Conservation (phyloP, 2,329 filamentous ascomycete genomes). For the Drechslera avenae region DNA sequence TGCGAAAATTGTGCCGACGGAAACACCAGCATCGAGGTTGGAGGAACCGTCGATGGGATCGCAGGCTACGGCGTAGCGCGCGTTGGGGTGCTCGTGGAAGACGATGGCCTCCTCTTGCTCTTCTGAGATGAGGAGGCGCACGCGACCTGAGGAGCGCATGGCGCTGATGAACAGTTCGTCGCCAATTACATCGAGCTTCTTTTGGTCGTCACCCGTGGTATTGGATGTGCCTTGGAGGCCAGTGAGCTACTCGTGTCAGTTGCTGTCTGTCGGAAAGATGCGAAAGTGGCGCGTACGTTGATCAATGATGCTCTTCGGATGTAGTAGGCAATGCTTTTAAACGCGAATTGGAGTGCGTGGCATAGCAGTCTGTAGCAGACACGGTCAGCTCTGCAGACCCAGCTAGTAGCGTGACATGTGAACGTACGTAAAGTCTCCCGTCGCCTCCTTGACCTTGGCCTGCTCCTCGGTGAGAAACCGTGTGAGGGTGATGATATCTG, state of each 20-base stretch:
- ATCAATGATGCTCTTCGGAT: conserved; percentile 94
- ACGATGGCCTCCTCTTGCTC: conserved; percentile 93
- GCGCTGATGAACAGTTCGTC: conserved; percentile 97
- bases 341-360: conserved; percentile 98
- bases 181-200: conserved; percentile 99
- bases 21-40: conserved; percentile 96
- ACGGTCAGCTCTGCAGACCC: neutral
- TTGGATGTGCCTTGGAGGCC: conserved; percentile 95
- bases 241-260: conserved; percentile 64
- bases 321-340: conserved; percentile 99
- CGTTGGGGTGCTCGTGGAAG: conserved; percentile 74
- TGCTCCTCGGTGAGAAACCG: conserved; percentile 97
- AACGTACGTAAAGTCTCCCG: conserved; percentile 95
- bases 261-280: neutral
- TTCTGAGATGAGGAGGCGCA: conserved; percentile 92
- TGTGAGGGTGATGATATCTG: conserved; percentile 92
- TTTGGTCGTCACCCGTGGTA: conserved; percentile 95
- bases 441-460: conserved; percentile 88
- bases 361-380: conserved; percentile 74
- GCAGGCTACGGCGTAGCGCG: conserved; percentile 92
- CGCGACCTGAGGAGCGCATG: conserved; percentile 91
- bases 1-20: conserved; percentile 95
- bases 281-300: conserved; percentile 59
- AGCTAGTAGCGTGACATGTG: neutral
- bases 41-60: conserved; percentile 98